These are phyloP conservation scores for Pseudocercospora pini-densiflorae DNA, from an alignment of 2,329 filamentous ascomycete species.

Conservation along the genomic window DNA sequence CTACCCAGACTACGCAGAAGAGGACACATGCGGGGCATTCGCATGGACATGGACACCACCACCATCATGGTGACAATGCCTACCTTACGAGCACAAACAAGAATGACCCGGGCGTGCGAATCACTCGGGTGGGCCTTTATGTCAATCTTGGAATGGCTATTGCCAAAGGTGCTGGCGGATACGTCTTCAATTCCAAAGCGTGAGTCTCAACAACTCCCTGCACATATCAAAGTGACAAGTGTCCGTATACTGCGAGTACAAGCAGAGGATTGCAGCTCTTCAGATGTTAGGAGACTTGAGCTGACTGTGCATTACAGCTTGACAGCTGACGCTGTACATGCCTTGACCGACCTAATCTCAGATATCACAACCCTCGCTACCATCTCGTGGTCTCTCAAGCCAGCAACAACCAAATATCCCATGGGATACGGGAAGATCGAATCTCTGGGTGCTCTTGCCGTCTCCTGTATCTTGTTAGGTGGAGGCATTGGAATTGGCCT, in stretches of 20 bases:
- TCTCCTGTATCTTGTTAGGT: conserved; percentile 85
- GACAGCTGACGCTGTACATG: conserved; percentile 87
- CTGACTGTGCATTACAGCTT: conserved; percentile 19
- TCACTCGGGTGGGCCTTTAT: conserved; percentile 85
- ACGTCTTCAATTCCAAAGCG: conserved; percentile 87
- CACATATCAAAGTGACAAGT: neutral
- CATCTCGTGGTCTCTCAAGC: conserved; percentile 88
- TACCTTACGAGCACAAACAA: conserved; percentile 83
- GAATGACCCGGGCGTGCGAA: conserved; percentile 90
- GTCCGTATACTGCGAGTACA: neutral
- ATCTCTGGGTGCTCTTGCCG: conserved; percentile 88
- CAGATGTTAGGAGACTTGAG: neutral
- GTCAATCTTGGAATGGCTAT: conserved; percentile 95
- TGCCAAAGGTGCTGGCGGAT: conserved; percentile 89
- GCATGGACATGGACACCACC: conserved; percentile 56
- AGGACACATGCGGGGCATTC: conserved; percentile 38
- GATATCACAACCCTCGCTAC: conserved; percentile 94
- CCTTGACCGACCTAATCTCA: conserved; percentile 90
- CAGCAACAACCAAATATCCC: conserved; percentile 82
- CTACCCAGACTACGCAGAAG: conserved; percentile 31
- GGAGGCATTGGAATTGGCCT: conserved; percentile 91
- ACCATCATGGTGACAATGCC: conserved; percentile 83
- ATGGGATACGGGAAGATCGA: conserved; percentile 98
- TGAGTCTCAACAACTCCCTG: conserved; percentile 29
- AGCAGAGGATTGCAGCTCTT: neutral